Conservation (phyloP, 495 filamentous ascomycete genomes). For the Penicillium goetzii region DNA sequence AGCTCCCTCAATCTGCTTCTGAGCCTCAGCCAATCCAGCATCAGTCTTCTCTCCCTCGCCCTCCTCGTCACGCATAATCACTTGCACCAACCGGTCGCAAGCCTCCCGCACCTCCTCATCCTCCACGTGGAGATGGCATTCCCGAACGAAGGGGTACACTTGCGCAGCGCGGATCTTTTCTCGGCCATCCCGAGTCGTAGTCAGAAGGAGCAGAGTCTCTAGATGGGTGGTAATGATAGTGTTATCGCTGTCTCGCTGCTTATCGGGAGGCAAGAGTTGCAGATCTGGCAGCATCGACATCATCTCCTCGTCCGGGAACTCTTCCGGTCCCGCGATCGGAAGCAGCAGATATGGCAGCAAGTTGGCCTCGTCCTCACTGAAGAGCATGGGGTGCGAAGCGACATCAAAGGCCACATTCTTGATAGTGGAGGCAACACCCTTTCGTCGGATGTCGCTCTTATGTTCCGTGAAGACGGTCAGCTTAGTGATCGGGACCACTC, state of each 20-base stretch:
- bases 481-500: constrained; percentile 81
- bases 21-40: constrained; percentile 24
- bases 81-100: constrained; percentile 87
- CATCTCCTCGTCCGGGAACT: constrained; percentile 68
- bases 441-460: constrained; percentile 73
- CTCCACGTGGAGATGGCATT: constrained; percentile 78
- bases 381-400: constrained; percentile 67
- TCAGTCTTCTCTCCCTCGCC: constrained; percentile 37
- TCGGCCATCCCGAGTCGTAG: constrained; percentile 74
- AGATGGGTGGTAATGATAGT: constrained; percentile 82
- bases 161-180: constrained; percentile 73
- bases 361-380: constrained; percentile 75
- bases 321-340: constrained; percentile 62
- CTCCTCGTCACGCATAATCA: constrained; percentile 82
- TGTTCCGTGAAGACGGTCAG: constrained; percentile 92
- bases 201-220: constrained; percentile 82
- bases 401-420: constrained; percentile 83
- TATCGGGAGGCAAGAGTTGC: constrained; percentile 85
- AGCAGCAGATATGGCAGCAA: constrained; percentile 86
- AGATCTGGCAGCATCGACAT: constrained; percentile 81
- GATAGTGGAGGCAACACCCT: constrained; percentile 88
- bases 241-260: constrained; percentile 74
- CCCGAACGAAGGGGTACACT: constrained; percentile 86
- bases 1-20: constrained; percentile 23
- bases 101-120: constrained; percentile 82